phyloP scores from a whole-genome alignment of 139 green algal genomes.

The Coccomyxa sp. region DNA sequence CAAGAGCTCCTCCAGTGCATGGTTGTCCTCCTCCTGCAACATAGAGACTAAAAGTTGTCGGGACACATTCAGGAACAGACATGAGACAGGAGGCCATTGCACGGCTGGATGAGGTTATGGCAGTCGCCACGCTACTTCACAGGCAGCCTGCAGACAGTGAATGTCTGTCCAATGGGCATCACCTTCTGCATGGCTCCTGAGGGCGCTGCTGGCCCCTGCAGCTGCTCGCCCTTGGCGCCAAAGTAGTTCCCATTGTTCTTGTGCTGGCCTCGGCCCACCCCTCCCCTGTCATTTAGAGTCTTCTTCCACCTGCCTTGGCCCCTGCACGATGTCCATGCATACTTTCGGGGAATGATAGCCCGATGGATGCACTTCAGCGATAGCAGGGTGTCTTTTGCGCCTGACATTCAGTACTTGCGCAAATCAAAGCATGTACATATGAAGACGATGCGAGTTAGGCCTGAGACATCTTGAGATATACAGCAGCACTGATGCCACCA shows the following conservation, averaged over 20 bases:
- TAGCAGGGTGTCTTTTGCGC: not conserved
- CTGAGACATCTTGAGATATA: not conserved
- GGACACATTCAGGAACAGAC: not conserved
- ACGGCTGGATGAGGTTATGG: not conserved
- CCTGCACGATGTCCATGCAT: not conserved
- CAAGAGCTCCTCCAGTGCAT: constrained; percentile 61
- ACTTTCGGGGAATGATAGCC: not conserved
- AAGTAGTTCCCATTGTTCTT: not conserved
- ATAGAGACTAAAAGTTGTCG: not conserved
- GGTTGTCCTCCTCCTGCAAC: constrained; percentile 38
- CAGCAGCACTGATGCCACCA: not conserved
- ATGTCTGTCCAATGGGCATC: not conserved
- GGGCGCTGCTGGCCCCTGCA: not conserved
- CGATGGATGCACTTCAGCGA: not conserved
- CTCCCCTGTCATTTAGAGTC: not conserved
- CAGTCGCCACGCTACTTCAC: not conserved
- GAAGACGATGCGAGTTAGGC: not conserved
- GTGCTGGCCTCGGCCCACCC: not conserved
- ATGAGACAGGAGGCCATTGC: not conserved
- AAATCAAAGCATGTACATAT: not conserved
- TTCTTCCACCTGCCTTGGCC: not conserved
- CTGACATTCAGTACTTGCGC: too few relatives aligned
- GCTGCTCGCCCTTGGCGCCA: not conserved
- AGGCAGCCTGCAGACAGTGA: not conserved
- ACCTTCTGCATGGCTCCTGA: not conserved